Evolutionary conservation across 441 rosid genomes (phyloP), one percentile per base, ranked within the genome.

Genomic region (Arabidopsis lyrata): DNA sequence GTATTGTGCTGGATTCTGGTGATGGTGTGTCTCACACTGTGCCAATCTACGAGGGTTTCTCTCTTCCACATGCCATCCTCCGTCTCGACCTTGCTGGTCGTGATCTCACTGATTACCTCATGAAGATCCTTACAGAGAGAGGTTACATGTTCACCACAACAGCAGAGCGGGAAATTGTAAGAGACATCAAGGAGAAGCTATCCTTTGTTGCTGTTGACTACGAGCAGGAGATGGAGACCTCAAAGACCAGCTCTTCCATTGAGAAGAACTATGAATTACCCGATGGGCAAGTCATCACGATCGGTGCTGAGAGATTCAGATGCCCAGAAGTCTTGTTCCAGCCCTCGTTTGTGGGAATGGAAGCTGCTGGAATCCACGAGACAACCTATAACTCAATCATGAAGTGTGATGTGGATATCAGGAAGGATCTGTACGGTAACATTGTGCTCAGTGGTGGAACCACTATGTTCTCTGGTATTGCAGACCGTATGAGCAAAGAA

Each of bases 361-460:
- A 86, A 77, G 79, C 90, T 62, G 78, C 88, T 0, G 97, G 95
- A 29, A 91, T 91, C 75, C 97, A 89, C 41, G 95, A 89, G 82
- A 91, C 93, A 0, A 89, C 95, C 36, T 89, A 87, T 74, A 91
- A 88, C 83, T 89, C 95, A 16, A 91, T 91, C 78, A 86, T 88
- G 93, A 91, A 90, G 84, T 89, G 97, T 80, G 97, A 91, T 57
- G 91, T 89, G 75, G 96, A 90, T 82, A 87, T 88, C 81, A 88
- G 95, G 80, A 89, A 86, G 87, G 95, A 87, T 64, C 85, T 89
- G 3, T 89, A 87, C 31, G 90, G 92, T 65, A 87, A 86, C 81
- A 86, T 88, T 57, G 93, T 90, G 18, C 91, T 88, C 57, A 90
- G 91, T 86, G 95, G 95, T 83, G 96, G 96, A 44, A 85, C 90